Percentiles rank a stretch among this genome's conserved stretches.
Conservation (phyloP, 768 basidiomycete genomes). For the Hericium coralloides region DNA sequence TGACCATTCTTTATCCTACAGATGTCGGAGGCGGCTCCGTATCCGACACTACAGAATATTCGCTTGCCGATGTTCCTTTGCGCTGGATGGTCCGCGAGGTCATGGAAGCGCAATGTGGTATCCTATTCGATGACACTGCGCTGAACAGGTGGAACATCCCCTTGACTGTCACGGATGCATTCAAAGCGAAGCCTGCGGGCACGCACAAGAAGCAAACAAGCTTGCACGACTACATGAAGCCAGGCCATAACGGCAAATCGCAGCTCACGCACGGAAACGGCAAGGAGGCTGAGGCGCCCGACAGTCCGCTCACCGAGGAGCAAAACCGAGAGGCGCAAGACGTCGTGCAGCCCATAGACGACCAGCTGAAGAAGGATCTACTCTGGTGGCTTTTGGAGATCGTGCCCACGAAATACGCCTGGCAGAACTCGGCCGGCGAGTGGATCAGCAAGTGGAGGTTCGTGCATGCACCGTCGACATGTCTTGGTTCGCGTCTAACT, state of each 20-base stretch:
- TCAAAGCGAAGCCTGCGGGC: background rate
- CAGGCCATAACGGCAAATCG: background rate
- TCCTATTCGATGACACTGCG: slow-evolving; percentile 4
- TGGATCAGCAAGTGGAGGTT: slow-evolving; percentile 54
- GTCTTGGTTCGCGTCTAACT: background rate
- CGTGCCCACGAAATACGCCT: slow-evolving; percentile 41
- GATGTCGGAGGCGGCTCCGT: slow-evolving; percentile 11
- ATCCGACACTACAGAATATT: background rate
- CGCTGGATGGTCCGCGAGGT: slow-evolving; percentile 14
- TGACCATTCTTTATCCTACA: background rate
- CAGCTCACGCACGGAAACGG: background rate
- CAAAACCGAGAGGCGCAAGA: slow-evolving; percentile 12
- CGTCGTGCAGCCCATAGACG: slow-evolving; percentile 44
- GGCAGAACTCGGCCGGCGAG: slow-evolving; percentile 44
- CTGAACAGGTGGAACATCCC: slow-evolving; percentile 8
- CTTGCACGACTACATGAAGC: background rate
- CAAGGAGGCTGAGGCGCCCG: background rate
- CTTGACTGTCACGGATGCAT: background rate
- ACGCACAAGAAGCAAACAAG: background rate
- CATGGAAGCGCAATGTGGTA: background rate
- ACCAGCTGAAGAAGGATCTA: slow-evolving; percentile 33
- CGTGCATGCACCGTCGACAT: slow-evolving; percentile 17
- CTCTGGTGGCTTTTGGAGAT: slow-evolving; percentile 73
- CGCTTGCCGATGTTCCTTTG: slow-evolving; percentile 10
- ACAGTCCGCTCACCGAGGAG: background rate